Conservation (phyloP, 2,329 filamentous ascomycete genomes). For the Paecilomyces sp. region DNA sequence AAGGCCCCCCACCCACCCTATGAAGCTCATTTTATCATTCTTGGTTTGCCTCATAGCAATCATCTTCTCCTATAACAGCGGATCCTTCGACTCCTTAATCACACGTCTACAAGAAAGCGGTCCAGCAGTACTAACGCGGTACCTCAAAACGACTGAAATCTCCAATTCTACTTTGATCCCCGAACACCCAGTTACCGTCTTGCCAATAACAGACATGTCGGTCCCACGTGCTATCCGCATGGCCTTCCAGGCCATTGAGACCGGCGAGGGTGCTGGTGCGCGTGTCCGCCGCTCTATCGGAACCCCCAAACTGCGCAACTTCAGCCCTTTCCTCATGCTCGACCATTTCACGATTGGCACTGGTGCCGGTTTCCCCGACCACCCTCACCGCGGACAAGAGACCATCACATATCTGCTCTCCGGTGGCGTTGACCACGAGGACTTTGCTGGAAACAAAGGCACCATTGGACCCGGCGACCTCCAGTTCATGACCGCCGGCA, state of each 20-base stretch:
- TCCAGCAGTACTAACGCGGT: constrained; percentile 9
- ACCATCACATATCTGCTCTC: constrained; percentile 84
- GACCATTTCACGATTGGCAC: constrained; percentile 80
- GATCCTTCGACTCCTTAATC: constrained; percentile 13
- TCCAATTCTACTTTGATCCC: constrained; percentile 1
- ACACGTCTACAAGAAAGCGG: constrained; percentile 12
- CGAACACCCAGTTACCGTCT: constrained; percentile 5
- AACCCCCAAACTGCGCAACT: constrained; percentile 72
- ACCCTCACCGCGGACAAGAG: constrained; percentile 76
- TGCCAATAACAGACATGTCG: constrained; percentile 51
- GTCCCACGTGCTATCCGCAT: constrained; percentile 70
- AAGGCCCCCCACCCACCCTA: constrained; percentile 15
- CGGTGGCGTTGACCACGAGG: constrained; percentile 83
- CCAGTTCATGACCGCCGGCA: constrained; percentile 95
- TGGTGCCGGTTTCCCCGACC: constrained; percentile 85
- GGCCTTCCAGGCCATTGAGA: constrained; percentile 76
- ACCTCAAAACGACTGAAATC: constrained; percentile 5
- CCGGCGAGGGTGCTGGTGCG: constrained; percentile 82
- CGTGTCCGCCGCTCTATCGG: constrained; percentile 82
- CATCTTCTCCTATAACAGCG: constrained; percentile 15
- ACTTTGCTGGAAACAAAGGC: constrained; percentile 79
- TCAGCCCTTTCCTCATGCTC: constrained; percentile 92
- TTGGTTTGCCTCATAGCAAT: constrained; percentile 31
- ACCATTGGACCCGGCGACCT: constrained; percentile 82
- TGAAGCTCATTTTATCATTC: constrained; percentile 30